A percentile compares a stretch with the other conserved stretches of the same genome.
These are phyloP conservation scores for Inga leiocalycina DNA, from an alignment of 306 rosid genomes.

Conservation along the genomic window DNA sequence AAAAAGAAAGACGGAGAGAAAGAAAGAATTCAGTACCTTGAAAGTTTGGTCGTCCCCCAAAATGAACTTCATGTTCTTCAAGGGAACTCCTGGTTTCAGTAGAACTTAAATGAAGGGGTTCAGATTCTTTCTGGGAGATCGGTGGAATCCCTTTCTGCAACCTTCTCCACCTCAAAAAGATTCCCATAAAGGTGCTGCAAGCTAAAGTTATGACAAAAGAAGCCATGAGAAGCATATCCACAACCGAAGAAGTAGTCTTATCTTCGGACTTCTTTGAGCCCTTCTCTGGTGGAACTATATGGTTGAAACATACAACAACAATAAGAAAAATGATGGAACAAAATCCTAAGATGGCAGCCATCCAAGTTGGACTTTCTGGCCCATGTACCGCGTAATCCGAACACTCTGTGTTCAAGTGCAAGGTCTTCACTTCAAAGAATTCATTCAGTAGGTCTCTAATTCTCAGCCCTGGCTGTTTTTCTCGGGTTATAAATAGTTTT, in stretches of 20 bases:
- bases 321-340: constrained; percentile 55
- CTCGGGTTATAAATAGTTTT: constrained; percentile 77
- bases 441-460: constrained; percentile 49
- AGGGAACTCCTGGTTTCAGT: constrained; percentile 47
- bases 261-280: constrained; percentile 46
- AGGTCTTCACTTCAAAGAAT: constrained; percentile 49
- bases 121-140: constrained; percentile 35
- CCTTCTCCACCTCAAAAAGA: constrained; percentile 65
- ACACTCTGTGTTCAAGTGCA: constrained; percentile 46
- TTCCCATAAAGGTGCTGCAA: constrained; percentile 50
- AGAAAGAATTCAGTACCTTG: constrained; percentile 46
- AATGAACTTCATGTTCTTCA: constrained; percentile 79
- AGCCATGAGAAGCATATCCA: constrained; percentile 64
- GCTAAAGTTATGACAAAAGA: constrained; percentile 55
- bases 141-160: constrained; percentile 54
- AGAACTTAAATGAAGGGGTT: constrained; percentile 46
- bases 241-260: constrained; percentile 62
- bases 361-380: constrained; percentile 59
- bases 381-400: constrained; percentile 59
- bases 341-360: constrained; percentile 67
- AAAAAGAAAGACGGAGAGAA: too few species aligned
- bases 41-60: constrained; percentile 78
- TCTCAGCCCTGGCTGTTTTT: constrained; percentile 48
- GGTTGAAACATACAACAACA: constrained; percentile 55
- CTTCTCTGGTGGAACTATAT: constrained; percentile 49